A percentile compares a stretch with the other conserved stretches of the same genome.
Evolutionary conservation across 192 early-diverging fungal species (phyloP).

Genomic region (Umbelopsis sp.): DNA sequence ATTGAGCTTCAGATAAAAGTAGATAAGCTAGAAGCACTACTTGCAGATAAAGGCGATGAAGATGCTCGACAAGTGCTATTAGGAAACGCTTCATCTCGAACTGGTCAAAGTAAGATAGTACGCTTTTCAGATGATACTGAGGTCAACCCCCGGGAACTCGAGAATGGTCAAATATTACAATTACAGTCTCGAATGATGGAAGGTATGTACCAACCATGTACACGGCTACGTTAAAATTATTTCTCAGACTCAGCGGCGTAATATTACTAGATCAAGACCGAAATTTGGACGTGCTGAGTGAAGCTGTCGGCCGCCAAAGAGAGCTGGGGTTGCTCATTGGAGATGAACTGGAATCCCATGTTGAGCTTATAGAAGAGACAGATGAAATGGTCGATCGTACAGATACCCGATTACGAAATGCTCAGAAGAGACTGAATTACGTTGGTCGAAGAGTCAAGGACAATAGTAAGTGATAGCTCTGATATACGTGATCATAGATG

Average conservation of each 20-base stretch:
- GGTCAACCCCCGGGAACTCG: constrained; percentile 44
- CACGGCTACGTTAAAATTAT: background rate
- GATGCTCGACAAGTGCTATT: constrained; percentile 39
- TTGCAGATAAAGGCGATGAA: constrained; percentile 46
- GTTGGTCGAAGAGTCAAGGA: constrained; percentile 55
- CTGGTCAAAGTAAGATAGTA: background rate
- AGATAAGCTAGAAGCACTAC: constrained; percentile 57
- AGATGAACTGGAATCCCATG: constrained; percentile 74
- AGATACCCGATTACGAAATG: constrained; percentile 42
- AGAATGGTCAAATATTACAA: constrained; percentile 56
- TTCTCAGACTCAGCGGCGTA: background rate
- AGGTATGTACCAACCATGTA: constrained; percentile 39
- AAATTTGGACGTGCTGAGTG: constrained; percentile 66
- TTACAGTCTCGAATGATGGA: constrained; percentile 67
- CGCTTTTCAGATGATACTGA: constrained; percentile 21
- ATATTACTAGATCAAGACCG: constrained; percentile 67
- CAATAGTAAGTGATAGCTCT: constrained; percentile 42
- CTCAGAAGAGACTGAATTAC: constrained; percentile 50
- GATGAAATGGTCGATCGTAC: constrained; percentile 64
- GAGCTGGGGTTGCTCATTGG: constrained; percentile 72
- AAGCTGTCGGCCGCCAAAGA: constrained; percentile 65
- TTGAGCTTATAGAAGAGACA: constrained; percentile 72
- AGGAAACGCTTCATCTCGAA: constrained; percentile 26
- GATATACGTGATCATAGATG: background rate
- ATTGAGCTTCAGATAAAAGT: constrained; percentile 63